phyloP scores from a whole-genome alignment of 2,329 filamentous ascomycete species.

The Karstenula rhodostoma region DNA sequence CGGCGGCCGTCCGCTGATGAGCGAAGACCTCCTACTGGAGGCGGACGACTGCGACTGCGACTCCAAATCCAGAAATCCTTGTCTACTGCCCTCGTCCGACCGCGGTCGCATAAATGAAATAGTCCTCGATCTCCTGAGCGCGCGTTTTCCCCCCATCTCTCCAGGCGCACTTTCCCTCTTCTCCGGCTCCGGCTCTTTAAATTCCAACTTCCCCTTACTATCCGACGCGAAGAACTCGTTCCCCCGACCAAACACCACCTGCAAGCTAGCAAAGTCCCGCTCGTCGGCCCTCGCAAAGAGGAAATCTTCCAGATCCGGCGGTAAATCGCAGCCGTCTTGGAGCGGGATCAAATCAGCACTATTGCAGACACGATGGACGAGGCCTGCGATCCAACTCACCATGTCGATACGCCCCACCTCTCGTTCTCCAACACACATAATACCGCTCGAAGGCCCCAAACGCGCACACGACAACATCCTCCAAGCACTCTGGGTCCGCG shows the following conservation, averaged over 20 bases:
- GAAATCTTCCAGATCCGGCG: slow-evolving; percentile 42
- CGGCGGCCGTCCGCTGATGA: slow-evolving; percentile 30
- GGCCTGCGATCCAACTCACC: slow-evolving; percentile 28
- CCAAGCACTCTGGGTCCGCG: slow-evolving; percentile 43
- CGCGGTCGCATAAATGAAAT: slow-evolving; percentile 40
- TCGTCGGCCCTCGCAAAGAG: slow-evolving; percentile 43
- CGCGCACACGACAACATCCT: slow-evolving; percentile 49
- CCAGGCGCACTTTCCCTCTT: slow-evolving; percentile 26
- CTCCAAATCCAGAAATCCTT: slow-evolving; percentile 21
- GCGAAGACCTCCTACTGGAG: slow-evolving; percentile 30
- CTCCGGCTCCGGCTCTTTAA: slow-evolving; percentile 44
- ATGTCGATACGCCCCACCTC: slow-evolving; percentile 46
- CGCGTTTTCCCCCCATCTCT: slow-evolving; percentile 31
- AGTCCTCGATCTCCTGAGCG: slow-evolving; percentile 38
- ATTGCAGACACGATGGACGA: background rate
- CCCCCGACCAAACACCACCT: slow-evolving; percentile 50
- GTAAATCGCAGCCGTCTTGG: slow-evolving; percentile 48
- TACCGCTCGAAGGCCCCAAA: slow-evolving; percentile 52
- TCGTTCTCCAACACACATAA: slow-evolving; percentile 51
- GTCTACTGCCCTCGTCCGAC: slow-evolving; percentile 30
- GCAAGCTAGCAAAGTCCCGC: slow-evolving; percentile 45
- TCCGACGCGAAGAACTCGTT: slow-evolving; percentile 53
- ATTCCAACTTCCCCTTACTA: slow-evolving; percentile 47
- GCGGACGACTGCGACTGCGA: slow-evolving; percentile 16
- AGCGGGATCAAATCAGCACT: slow-evolving; percentile 7